Evolutionary conservation across 2,329 filamentous ascomycete species (phyloP).

Genomic region (Calonectria naviculata): DNA sequence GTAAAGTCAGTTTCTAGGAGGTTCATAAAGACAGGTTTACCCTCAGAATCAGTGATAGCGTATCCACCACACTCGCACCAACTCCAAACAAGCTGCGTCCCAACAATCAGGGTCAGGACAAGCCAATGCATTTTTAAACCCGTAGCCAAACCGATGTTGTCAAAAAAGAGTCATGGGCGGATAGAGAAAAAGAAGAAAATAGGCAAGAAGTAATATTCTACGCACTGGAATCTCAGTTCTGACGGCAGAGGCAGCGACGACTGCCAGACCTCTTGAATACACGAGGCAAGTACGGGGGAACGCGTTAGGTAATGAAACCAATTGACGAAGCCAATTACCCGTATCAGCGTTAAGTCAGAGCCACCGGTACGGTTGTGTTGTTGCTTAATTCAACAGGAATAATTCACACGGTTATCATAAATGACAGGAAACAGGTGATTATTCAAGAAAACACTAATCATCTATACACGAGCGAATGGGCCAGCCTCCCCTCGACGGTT

Average conservation of each 20-base stretch:
- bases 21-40: conserved; percentile 71
- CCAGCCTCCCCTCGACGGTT: conserved; percentile 42
- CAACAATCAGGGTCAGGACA: conserved; percentile 16
- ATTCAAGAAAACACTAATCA: conserved; percentile 47
- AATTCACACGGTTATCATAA: not conserved
- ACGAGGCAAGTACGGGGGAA: too few species aligned
- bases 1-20: conserved; percentile 79
- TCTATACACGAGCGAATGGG: conserved; percentile 49
- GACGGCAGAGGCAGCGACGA: too few species aligned
- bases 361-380: not conserved
- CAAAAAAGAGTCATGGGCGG: not conserved
- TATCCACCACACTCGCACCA: conserved; percentile 83
- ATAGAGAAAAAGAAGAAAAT: too few species aligned
- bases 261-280: too few species aligned
- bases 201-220: too few species aligned
- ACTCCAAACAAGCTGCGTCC: conserved; percentile 43
- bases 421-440: conserved; percentile 42
- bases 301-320: too few species aligned
- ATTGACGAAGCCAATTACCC: too few species aligned
- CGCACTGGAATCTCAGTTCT: too few species aligned
- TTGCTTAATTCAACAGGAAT: not conserved
- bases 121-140: conserved; percentile 18
- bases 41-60: conserved; percentile 56
- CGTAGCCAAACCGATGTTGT: not conserved
- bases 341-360: not conserved